Base-by-base conservation (phyloP, 106 monocot genomes). In the Platanthera guangdongensis region DNA sequence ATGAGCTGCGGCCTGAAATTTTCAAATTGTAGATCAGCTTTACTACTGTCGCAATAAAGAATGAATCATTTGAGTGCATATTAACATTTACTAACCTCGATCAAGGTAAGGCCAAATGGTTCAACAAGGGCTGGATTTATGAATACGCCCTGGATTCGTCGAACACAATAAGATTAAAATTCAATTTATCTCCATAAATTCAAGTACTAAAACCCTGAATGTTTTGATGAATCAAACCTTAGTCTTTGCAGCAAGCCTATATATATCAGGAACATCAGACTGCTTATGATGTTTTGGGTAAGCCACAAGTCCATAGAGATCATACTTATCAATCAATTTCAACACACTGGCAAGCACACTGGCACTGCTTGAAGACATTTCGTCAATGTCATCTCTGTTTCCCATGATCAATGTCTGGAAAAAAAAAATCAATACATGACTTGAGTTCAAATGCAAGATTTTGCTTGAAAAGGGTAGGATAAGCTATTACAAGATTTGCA, bases 291-390 rank as follows among this genome's bases (percentile, higher is more conserved):
- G 95, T 74, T 95, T 95, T 1, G 95, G 95, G 77, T 82, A 90
- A 10, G 95, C 89, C 15, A 95, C 95, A 50, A 80, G 81, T 59
- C 95, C 95, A 77, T 95, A 95, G n/a, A 95, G 90, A 74, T 95
- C 95, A 82, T 95, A 95, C 83, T 90, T 95, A 69, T 95, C 92
- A n/a, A 95, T 88, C 74, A 95, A 67, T 80, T 95, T 95, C 78
- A 95, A 72, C 3, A 95, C 92, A 16, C 92, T 92, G 2, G 82
- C 85, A 47, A 95, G 92, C 51, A 90, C 95, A 73, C 83, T 84
- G 7, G 88, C 92, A 79, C 88, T 95, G 12, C 95, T 88, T n/a
- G 72, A 71, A 9, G 92, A 83, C 95, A 95, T 90, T 53, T 88
- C 85, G 25, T 95, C 95, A 62, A 95, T 95, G 84, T 92, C 95